These are phyloP conservation scores for Brachypodium distachyon DNA, from an alignment of 202 grass and related monocot genomes.

Conservation along the genomic window DNA sequence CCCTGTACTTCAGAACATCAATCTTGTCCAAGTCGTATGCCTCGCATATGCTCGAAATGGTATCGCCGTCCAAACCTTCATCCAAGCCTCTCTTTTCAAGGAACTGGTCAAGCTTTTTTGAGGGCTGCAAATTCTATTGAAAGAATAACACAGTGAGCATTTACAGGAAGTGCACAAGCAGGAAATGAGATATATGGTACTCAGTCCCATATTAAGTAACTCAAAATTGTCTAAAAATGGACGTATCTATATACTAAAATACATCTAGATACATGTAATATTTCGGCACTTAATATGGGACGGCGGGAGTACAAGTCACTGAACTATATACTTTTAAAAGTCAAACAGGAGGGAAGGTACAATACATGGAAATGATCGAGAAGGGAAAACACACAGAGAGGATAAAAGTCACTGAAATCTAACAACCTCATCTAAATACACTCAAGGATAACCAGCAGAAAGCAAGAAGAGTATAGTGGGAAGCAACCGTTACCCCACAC, in stretches of 20 bases:
- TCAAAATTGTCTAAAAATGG: no score
- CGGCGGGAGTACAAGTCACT: neutral
- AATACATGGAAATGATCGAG: neutral
- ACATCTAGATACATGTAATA: no score
- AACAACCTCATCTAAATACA: neutral
- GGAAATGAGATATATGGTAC: neutral
- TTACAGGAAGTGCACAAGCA: neutral
- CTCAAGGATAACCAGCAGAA: neutral
- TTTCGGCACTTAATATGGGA: no score
- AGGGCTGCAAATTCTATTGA: constrained; percentile 60
- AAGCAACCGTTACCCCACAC: neutral
- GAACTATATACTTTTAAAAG: neutral
- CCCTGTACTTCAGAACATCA: constrained; percentile 76
- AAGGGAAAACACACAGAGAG: neutral
- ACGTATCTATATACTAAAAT: no score
- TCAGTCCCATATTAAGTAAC: no score
- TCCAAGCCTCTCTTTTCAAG: constrained; percentile 38
- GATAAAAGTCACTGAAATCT: neutral
- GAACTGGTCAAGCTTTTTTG: constrained; percentile 43
- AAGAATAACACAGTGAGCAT: neutral
- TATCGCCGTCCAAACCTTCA: constrained; percentile 58
- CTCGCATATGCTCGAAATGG: constrained; percentile 61
- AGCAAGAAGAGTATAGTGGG: neutral
- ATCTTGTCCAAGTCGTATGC: constrained; percentile 65
- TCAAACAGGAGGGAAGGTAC: neutral